Evolutionary conservation across 129 eudicot genomes (phyloP).

Genomic region (Solidago caesia): DNA sequence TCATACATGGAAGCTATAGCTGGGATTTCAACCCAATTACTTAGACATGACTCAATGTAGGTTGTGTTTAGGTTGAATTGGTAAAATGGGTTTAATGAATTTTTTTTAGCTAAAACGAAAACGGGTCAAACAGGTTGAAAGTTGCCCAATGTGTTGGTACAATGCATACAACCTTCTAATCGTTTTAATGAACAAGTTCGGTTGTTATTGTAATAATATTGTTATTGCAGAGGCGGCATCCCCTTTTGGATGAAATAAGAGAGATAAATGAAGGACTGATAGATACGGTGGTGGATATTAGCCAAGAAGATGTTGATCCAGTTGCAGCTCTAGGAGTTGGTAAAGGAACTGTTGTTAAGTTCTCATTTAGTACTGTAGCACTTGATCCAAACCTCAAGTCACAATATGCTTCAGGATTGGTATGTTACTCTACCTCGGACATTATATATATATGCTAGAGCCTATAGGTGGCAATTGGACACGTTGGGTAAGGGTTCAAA

Average conservation of each 20-base stretch:
- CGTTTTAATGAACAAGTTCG: too few species aligned
- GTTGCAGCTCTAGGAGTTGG: slow-evolving; percentile 63
- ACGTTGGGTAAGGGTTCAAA: not conserved
- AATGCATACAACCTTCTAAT: too few species aligned
- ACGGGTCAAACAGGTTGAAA: too few species aligned
- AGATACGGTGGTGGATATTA: slow-evolving; percentile 75
- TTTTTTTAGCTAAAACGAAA: too few species aligned
- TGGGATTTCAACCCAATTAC: too few species aligned
- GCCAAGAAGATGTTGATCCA: slow-evolving; percentile 75
- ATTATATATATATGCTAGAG: not conserved
- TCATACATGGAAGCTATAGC: too few species aligned
- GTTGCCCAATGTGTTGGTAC: too few species aligned
- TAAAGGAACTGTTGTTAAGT: slow-evolving; percentile 75
- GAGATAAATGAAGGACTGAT: slow-evolving; percentile 70
- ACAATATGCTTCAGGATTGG: slow-evolving; percentile 82
- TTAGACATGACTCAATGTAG: too few species aligned
- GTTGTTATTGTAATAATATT: too few species aligned
- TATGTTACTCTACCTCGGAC: slow-evolving; percentile 18
- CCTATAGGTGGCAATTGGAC: not conserved
- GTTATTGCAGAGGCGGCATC: too few species aligned
- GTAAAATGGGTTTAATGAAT: too few species aligned
- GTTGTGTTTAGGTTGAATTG: too few species aligned
- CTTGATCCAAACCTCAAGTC: slow-evolving; percentile 77
- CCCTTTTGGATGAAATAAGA: slow-evolving; percentile 68
- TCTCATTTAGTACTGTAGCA: slow-evolving; percentile 74